Evolutionary conservation across 805 yeast genomes (phyloP).

Genomic region (Wickerhamiella lipophila): DNA sequence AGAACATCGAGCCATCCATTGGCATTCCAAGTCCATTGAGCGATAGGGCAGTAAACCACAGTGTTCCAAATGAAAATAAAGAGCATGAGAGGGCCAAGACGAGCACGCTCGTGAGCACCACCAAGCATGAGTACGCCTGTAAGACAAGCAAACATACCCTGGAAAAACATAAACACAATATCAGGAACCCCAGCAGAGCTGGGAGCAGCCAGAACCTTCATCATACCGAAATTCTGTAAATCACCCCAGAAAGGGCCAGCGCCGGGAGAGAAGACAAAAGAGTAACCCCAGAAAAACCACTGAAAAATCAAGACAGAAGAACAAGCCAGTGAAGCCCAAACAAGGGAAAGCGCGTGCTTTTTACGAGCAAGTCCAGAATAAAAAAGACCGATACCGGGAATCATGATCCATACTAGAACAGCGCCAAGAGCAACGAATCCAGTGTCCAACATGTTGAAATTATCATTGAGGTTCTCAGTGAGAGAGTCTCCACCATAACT

Average conservation of each 20-base stretch:
- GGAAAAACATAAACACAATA: conserved; percentile 77
- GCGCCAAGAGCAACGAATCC: conserved; percentile 74
- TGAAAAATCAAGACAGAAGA: conserved; percentile 74
- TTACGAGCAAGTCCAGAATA: conserved; percentile 91
- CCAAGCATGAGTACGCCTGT: conserved; percentile 93
- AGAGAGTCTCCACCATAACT: conserved; percentile 69
- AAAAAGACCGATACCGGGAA: conserved; percentile 88
- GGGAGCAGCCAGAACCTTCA: conserved; percentile 72
- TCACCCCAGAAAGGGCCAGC: conserved; percentile 68
- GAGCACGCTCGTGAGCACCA: conserved; percentile 95
- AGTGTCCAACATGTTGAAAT: conserved; percentile 54
- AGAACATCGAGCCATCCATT: conserved; percentile 76
- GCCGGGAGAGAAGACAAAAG: conserved; percentile 67
- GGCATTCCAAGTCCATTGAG: conserved; percentile 96
- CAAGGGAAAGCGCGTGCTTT: conserved; percentile 83
- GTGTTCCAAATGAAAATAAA: conserved; percentile 91
- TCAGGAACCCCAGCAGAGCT: conserved; percentile 71
- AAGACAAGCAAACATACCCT: conserved; percentile 91
- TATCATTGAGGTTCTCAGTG: conserved; percentile 55
- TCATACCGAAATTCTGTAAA: conserved; percentile 66
- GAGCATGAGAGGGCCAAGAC: conserved; percentile 93
- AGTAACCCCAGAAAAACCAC: conserved; percentile 98
- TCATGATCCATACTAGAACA: conserved; percentile 85
- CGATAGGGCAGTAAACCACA: conserved; percentile 88
- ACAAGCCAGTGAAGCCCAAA: conserved; percentile 92